A percentile compares a stretch with the other conserved stretches of the same genome.
Conservation (phyloP, 768 basidiomycete genomes). For the Amanita thiersii region DNA sequence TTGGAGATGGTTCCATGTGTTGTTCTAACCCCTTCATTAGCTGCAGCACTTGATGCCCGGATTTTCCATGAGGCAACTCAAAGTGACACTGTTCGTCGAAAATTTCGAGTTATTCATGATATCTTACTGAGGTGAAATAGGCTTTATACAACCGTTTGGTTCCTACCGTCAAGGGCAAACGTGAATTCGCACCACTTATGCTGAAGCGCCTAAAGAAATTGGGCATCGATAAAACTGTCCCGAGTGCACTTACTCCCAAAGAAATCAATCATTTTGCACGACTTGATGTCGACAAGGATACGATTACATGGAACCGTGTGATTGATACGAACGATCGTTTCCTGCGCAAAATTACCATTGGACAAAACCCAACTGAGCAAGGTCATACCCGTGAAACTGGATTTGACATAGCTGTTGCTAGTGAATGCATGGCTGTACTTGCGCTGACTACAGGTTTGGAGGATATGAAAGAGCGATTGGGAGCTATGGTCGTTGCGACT, state of each 20-base stretch:
- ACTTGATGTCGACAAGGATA: conserved; percentile 82
- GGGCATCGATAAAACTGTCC: conserved; percentile 90
- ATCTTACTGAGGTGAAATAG: conserved; percentile 18
- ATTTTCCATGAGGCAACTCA: conserved; percentile 98
- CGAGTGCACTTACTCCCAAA: conserved; percentile 86
- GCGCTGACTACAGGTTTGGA: conserved; percentile 81
- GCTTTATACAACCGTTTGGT: conserved; percentile 89
- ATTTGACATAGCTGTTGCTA: conserved; percentile 96
- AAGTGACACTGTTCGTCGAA: conserved; percentile 65
- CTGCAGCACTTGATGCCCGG: conserved; percentile 92
- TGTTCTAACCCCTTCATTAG: conserved; percentile 27
- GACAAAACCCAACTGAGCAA: conserved; percentile 84
- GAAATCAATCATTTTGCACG: conserved; percentile 88
- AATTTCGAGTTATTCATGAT: not conserved
- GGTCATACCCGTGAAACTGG: conserved; percentile 85
- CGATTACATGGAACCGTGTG: conserved; percentile 98
- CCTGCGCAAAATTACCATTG: conserved; percentile 88
- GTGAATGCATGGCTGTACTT: conserved; percentile 97
- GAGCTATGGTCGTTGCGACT: conserved; percentile 95
- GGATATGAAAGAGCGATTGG: conserved; percentile 90
- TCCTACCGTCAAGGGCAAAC: conserved; percentile 87
- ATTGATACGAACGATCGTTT: conserved; percentile 96
- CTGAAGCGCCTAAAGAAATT: conserved; percentile 91
- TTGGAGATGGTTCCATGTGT: not conserved
- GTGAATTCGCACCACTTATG: conserved; percentile 95